Evolutionary conservation across 805 yeast genomes (phyloP).

Genomic region (Debaryomyces castellii): DNA sequence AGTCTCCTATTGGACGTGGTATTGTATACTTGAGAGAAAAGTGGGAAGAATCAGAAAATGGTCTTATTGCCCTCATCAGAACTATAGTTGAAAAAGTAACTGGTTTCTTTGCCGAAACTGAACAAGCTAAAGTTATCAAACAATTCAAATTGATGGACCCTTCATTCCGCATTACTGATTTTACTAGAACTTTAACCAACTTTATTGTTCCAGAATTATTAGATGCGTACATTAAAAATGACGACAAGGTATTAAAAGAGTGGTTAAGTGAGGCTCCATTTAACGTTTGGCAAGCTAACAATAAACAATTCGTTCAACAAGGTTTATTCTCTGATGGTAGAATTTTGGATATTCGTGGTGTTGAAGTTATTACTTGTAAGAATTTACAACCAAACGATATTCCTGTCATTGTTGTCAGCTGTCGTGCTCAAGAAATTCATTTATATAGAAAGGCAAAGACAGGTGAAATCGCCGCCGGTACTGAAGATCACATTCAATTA

Average conservation of each 20-base stretch:
- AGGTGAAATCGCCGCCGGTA: conserved; percentile 94
- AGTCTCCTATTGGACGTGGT: conserved; percentile 67
- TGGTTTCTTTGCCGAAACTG: conserved; percentile 93
- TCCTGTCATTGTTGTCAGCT: conserved; percentile 90
- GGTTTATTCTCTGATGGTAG: conserved; percentile 88
- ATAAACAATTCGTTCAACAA: conserved; percentile 88
- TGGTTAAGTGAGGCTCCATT: conserved; percentile 98
- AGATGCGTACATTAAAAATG: conserved; percentile 94
- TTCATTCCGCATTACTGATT: conserved; percentile 72
- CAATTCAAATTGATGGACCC: conserved; percentile 90
- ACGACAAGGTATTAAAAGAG: conserved; percentile 71
- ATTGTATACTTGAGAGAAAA: conserved; percentile 60
- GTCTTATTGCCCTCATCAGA: conserved; percentile 77
- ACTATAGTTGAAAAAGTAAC: conserved; percentile 77
- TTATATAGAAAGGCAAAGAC: conserved; percentile 86
- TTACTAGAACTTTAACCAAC: conserved; percentile 81
- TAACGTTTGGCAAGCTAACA: conserved; percentile 90
- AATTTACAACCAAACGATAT: conserved; percentile 84
- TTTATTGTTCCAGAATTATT: conserved; percentile 92
- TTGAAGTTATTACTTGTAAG: conserved; percentile 86
- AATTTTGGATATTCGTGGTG: conserved; percentile 91
- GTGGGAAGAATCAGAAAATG: conserved; percentile 95
- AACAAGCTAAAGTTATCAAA: conserved; percentile 87
- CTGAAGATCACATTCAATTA: conserved; percentile 87
- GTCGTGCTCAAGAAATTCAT: conserved; percentile 95